Evolutionary conservation across 345 rosid genomes (phyloP).

Genomic region (Melastoma malabathricum): DNA sequence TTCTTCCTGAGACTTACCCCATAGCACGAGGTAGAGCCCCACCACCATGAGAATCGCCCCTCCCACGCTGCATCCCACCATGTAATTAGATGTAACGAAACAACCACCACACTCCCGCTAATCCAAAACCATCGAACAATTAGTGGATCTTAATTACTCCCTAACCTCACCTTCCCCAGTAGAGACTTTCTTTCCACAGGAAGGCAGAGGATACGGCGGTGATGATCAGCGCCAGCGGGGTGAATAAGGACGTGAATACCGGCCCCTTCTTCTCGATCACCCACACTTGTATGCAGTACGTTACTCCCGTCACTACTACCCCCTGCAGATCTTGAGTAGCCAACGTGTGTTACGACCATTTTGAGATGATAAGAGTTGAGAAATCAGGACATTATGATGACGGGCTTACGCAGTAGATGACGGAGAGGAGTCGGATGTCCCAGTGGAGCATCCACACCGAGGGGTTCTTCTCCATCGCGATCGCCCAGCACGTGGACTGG

Average conservation of each 20-base stretch:
- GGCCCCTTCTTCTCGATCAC: constrained; percentile 77
- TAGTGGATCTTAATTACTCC: too few species aligned
- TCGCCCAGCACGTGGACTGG: constrained; percentile 54
- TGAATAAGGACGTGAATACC: constrained; percentile 60
- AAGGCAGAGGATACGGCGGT: constrained; percentile 55
- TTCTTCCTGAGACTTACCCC: constrained; percentile 73
- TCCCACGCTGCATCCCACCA: constrained; percentile 33
- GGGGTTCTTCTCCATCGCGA: constrained; percentile 44
- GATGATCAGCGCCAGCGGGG: constrained; percentile 69
- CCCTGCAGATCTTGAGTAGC: constrained; percentile 33
- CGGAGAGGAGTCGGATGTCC: constrained; percentile 58
- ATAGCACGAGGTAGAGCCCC: constrained; percentile 68
- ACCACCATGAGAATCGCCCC: constrained; percentile 58
- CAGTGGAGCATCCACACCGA: constrained; percentile 67
- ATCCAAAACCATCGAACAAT: too few species aligned
- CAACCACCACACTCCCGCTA: too few species aligned
- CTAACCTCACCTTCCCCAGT: constrained; percentile 89
- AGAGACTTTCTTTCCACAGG: constrained; percentile 54
- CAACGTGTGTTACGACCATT: too few species aligned
- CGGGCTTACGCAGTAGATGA: constrained; percentile 60
- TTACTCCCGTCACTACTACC: constrained; percentile 45
- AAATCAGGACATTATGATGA: too few species aligned
- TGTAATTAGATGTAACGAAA: background rate
- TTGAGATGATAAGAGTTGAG: too few species aligned
- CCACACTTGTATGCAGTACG: constrained; percentile 89